Base-by-base conservation (phyloP, 176 grass and related monocot species). In the Microstegium vimineum region DNA sequence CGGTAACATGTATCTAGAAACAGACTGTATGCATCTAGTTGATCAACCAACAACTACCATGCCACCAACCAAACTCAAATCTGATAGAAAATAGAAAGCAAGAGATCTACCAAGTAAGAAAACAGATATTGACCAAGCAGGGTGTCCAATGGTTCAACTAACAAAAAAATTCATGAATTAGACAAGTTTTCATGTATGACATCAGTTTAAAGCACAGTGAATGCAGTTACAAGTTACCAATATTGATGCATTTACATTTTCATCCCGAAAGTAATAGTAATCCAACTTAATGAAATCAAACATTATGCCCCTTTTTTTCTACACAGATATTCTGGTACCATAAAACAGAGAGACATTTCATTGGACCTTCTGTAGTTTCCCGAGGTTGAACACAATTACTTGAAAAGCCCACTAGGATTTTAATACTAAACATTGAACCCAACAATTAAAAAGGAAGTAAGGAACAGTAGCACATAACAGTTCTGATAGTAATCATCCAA, bases 31-130 rank as follows among this genome's bases (percentile, higher is more conserved):
- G 32, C 67, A 40, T 75, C 61, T 86, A 75, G 89, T 62, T 83
- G 80, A 69, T 80, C 89, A 87, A 87, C 84, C 69, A 87, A 65
- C 84, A 90, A 73, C 79, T 46, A 90, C 79, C 38, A 79, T 54
- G 77, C 78, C 40, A 82, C 74, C 89, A 75, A 74, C 89, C 81
- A 87, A 75, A 90, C 20, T 26, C 23, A 86, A 63, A 87, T 62
- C 28, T 14, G 67, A 61, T 34, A 69, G 18, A 74, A 71, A 86
- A 74, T 9, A 83, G 35, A 74, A 69, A 69, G 40, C 49, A 66
- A 54, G 41, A 41, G 10, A 75, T 15, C 61, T 42, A 37, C 40
- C 40, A 27, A 83, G 76, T 32, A 49, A 17, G 5, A 49, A 73
- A 47, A 47, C 35, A 46, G 35, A 60, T 49, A 75, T 28, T 35